These are phyloP conservation scores for Gymnopus androsaceus DNA, from an alignment of 1,284 basidiomycete species.

Conservation along the genomic window DNA sequence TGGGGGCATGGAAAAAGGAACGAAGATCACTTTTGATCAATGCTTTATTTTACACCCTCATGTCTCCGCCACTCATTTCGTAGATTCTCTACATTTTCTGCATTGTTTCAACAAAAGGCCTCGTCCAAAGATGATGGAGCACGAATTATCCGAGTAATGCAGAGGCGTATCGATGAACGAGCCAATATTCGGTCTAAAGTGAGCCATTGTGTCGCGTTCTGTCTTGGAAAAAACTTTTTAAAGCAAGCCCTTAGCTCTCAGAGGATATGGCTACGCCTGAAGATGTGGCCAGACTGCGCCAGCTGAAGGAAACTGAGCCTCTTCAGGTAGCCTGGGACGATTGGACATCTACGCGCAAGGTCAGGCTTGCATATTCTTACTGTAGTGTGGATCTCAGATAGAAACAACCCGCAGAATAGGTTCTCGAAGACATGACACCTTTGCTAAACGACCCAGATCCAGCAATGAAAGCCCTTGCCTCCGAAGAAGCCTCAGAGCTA, in stretches of 20 bases:
- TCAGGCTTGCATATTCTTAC: slow-evolving; percentile 19
- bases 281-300: slow-evolving; percentile 28
- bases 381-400: not conserved
- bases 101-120: slow-evolving; percentile 6
- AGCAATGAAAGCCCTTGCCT: slow-evolving; percentile 75
- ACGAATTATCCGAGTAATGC: slow-evolving; percentile 41
- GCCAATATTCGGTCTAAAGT: slow-evolving; percentile 36
- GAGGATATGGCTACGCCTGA: slow-evolving; percentile 28
- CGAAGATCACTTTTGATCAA: slow-evolving; percentile 1
- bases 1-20: slow-evolving; percentile 4
- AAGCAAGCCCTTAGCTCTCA: slow-evolving; percentile 23
- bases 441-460: slow-evolving; percentile 79
- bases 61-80: slow-evolving; percentile 10
- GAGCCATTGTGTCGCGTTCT: slow-evolving; percentile 9
- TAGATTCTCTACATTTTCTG: slow-evolving; percentile 11
- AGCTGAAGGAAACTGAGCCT: slow-evolving; percentile 31
- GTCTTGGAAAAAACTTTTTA: slow-evolving; percentile 6
- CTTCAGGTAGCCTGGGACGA: slow-evolving; percentile 32
- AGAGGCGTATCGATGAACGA: slow-evolving; percentile 43
- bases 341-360: slow-evolving; percentile 32
- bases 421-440: slow-evolving; percentile 60
- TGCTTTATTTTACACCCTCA: slow-evolving; percentile 11
- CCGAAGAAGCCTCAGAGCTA: slow-evolving; percentile 66
- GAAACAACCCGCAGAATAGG: slow-evolving; percentile 45
- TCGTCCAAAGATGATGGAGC: slow-evolving; percentile 26